Evolutionary conservation across 2,329 filamentous ascomycete species (phyloP), one percentile per base, ranked within the genome.

Genomic region (Alternaria triticina): DNA sequence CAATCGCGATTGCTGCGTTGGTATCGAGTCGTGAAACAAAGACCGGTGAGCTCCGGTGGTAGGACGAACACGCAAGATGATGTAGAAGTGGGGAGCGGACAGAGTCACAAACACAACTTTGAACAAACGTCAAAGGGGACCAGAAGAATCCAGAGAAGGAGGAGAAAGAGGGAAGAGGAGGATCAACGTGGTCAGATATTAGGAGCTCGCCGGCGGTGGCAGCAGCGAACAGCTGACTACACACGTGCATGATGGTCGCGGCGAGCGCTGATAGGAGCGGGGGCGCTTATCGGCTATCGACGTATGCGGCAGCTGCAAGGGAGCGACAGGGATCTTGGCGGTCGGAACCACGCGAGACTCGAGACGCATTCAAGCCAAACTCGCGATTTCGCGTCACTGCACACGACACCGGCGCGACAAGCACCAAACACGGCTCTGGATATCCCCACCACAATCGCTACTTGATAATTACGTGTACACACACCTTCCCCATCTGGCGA

Each of bases 281-380:
- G 66, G 67, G 27, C 40, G 59, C 72, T 77, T 77, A 78, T 77
- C 75, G 61, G 51, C 59, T 49, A 54, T 52, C 52, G 59, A 60
- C 69, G 70, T 61, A 69, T 70, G 68, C 68, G 70, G 71, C 70
- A 74, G 66, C 68, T 73, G 64, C 72, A 61, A 72, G 69, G 66
- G 63, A 57, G 62, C 66, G 66, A 61, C 59, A 66, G 45, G 33
- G 30, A 59, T 50, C 52, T 69, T 71, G 71, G 73, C 68, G 70
- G 58, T 70, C 68, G 70, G 70, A 68, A 66, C 61, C 64, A 71
- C 62, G 62, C 62, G 62, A 63, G 33, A 62, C 49, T 52, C 49
- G 28, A 52, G 49, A 40, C 49, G 49, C 54, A 59, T 45, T 54
- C 49, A 52, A 52, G 7, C 27, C 28, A 40, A 54, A 57, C 52